Percentiles rank a stretch among this genome's conserved stretches.
Evolutionary conservation across 2,329 filamentous ascomycete species (phyloP).

Genomic region (Grosmannia huntii): DNA sequence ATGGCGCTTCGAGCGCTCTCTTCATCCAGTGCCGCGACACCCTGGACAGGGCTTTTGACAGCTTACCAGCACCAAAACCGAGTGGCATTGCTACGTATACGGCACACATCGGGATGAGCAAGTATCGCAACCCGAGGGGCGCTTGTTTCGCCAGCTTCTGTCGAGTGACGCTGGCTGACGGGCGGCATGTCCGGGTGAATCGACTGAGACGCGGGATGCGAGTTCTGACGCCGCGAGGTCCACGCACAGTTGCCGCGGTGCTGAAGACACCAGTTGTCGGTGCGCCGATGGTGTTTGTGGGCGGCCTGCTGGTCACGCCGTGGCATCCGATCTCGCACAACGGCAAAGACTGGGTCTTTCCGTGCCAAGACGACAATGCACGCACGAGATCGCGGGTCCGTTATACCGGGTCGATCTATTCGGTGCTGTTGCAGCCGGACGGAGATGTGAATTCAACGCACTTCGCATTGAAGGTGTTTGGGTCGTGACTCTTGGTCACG

Average conservation of each 20-base stretch:
- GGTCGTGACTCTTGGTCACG: conserved; percentile 48
- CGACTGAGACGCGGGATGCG: conserved; percentile 30
- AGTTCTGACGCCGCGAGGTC: conserved; percentile 37
- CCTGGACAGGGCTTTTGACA: conserved; percentile 37
- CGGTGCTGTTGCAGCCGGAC: conserved; percentile 39
- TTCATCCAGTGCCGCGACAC: conserved; percentile 36
- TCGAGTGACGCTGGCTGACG: conserved; percentile 28
- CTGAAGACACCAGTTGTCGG: conserved; percentile 33
- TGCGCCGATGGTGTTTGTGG: conserved; percentile 31
- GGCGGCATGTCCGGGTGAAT: conserved; percentile 25
- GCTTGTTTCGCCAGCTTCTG: conserved; percentile 42
- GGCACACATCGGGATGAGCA: conserved; percentile 24
- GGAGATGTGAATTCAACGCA: conserved; percentile 30
- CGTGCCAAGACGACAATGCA: conserved; percentile 14
- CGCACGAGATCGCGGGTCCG: conserved; percentile 17
- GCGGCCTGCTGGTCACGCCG: conserved; percentile 37
- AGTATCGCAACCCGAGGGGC: conserved; percentile 27
- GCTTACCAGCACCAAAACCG: conserved; percentile 29
- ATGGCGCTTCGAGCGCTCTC: conserved; percentile 35
- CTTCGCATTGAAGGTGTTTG: conserved; percentile 33
- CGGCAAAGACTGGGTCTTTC: conserved; percentile 16
- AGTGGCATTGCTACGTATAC: conserved; percentile 9
- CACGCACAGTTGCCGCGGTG: conserved; percentile 34
- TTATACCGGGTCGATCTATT: conserved; percentile 43
- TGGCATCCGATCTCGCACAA: conserved; percentile 40